phyloP scores from a whole-genome alignment of 805 yeast genomes.

The Dipodascopsis uninucleata region DNA sequence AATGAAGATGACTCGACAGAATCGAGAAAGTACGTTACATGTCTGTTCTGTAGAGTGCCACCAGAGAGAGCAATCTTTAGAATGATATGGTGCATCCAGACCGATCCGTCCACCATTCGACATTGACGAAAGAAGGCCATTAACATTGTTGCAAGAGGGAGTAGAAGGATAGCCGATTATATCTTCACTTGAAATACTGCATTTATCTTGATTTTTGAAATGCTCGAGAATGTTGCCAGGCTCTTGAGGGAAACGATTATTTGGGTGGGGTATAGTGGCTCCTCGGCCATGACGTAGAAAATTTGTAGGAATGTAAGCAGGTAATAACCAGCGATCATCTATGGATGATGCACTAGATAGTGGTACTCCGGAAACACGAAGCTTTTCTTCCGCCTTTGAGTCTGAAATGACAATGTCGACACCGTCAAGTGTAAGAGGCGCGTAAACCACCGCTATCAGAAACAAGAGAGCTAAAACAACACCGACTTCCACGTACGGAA shows the following conservation, averaged over 20 bases:
- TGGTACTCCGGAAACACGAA: too few relatives aligned
- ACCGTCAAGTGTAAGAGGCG: too few relatives aligned
- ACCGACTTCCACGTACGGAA: too few relatives aligned
- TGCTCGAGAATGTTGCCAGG: background rate
- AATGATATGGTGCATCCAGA: constrained; percentile 17
- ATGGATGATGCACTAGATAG: too few relatives aligned
- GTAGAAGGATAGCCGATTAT: background rate
- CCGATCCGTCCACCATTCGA: constrained; percentile 23
- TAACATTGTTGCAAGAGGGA: constrained; percentile 6
- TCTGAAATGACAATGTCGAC: too few relatives aligned
- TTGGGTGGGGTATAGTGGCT: too few relatives aligned
- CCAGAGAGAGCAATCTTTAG: constrained; percentile 16
- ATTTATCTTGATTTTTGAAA: constrained; percentile 2
- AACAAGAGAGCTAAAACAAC: too few relatives aligned
- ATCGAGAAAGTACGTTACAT: constrained; percentile 15
- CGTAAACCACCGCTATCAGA: too few relatives aligned
- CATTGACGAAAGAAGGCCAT: constrained; percentile 11
- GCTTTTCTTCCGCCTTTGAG: too few relatives aligned
- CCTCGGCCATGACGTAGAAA: too few relatives aligned
- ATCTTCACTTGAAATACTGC: constrained; percentile 4
- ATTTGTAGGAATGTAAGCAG: too few relatives aligned
- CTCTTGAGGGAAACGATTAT: constrained; percentile 1
- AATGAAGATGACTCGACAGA: constrained; percentile 7
- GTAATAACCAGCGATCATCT: too few relatives aligned
- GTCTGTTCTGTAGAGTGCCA: constrained; percentile 16